Evolutionary conservation across 1,139 yeast genomes (phyloP), one percentile per base, ranked within the genome.

Genomic region (Diutina scorzettiae): DNA sequence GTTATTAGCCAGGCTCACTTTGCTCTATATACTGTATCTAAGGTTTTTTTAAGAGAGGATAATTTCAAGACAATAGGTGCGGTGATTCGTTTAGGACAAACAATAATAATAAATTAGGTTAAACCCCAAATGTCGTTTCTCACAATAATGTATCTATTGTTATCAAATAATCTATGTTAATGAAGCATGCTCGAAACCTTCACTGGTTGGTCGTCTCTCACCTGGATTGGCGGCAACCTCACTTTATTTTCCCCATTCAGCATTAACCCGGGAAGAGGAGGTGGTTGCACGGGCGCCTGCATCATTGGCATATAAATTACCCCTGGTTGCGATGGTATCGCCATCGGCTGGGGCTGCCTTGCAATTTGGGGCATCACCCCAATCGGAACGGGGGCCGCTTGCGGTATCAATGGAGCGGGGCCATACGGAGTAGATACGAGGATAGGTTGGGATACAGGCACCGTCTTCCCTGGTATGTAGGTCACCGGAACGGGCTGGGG

Each of bases 371-470:
- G 37, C 8, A 32, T 14, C 25, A 32, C 14, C 14, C 25, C 37
- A 21, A 32, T 32, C 11, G 37, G 37, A 8, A 32, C 24, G 17
- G 37, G 37, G 6, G 37, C 20, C 7, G 37, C 11, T 11, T 11
- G 21, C 7, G 37, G 11, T 11, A 21, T 17, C 3, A 32, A 20
- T 27, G 30, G 30, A 7, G 24, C 25, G 3, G 37, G 37, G 6
- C 37, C 37, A n/a, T 32, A 32, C 11, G 37, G 37, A n/a, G 37
- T 32, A 12, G 21, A 21, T 14, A 34, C 27, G 18, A 34, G n/a
- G 27, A 34, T 34, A 5, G 39, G 39, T 9, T 34, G 39, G 12
- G 19, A 18, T 11, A 34, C 39, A 5, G 19, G 28, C 3, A 28
- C 17, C 4, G 18, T 17, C 12, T 11, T 6, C n/a, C 17, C 27